Evolutionary conservation across 805 yeast genomes (phyloP), one percentile per base, ranked within the genome.

Genomic region (Zygosaccharomyces rouxii): DNA sequence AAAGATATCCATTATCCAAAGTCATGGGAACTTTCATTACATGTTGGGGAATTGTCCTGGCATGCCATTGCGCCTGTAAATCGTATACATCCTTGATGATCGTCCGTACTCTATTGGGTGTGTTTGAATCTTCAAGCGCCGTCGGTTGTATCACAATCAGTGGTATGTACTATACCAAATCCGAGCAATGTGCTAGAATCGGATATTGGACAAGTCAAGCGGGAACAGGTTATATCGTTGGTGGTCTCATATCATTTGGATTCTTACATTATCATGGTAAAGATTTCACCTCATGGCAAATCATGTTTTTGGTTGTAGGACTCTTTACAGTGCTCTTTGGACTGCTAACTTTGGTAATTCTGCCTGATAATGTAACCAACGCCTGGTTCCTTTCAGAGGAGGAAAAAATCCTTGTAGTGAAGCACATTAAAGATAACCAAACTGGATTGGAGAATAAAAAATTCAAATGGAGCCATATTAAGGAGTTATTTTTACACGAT

Each of bases 131-230:
- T 1, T 73, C 79, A 2, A 70, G 80, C 38, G 77, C 82, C 0
- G 81, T 82, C 1, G 81, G 83, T 0, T 72, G 79, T 42, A 72
- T 80, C 47, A 68, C 80, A 23, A 72, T 82, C 38, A 77, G 82
- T 33, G 77, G 84, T 23, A 80, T 80, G 84, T 83, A 80, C 67
- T 83, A 80, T 66, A 75, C 76, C 33, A 75, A 74, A 47, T 59
- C 69, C 4, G 82, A 79, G 51, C 82, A 78, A 58, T 66, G 75
- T 35, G 67, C 71, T 26, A 68, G 82, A 59, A 78, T 79, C 38
- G 82, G 82, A 5, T 69, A 71, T 38, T 77, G 81, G 80, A 78
- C 80, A 4, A 68, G 77, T n/a, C 78, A 74, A 65, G 80, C 82
- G 1, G 84, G 86, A 14, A 60, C 71, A 2, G 75, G 74, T 35